Evolutionary conservation across 176 grass and related monocot genomes (phyloP).

Genomic region (Saccharum officinarum): DNA sequence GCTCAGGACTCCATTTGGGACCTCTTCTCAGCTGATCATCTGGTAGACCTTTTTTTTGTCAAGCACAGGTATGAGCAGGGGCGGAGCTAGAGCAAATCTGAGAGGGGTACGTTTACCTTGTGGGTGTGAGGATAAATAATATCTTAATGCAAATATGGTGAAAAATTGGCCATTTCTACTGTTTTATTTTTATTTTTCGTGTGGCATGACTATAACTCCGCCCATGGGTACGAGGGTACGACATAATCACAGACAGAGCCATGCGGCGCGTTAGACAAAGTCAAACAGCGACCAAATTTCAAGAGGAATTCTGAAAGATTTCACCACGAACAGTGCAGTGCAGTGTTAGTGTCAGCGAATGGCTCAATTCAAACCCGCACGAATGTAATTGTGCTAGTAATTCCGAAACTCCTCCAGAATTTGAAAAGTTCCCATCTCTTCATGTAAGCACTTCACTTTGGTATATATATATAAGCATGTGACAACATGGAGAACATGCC

Average conservation of each 20-base stretch:
- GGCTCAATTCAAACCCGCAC: background rate
- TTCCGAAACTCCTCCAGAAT: background rate
- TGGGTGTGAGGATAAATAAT: no score
- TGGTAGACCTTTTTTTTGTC: background rate
- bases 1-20: background rate
- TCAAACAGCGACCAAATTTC: background rate
- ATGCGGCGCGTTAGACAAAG: background rate
- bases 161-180: no score
- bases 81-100: no score
- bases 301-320: background rate
- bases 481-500: background rate
- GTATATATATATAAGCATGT: background rate
- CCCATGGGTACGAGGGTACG: no score
- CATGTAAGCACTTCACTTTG: background rate
- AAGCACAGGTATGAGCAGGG: background rate
- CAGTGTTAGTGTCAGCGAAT: background rate
- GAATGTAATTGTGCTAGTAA: background rate
- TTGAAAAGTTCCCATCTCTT: background rate
- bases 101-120: no score
- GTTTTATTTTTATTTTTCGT: no score
- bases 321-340: background rate
- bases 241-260: background rate
- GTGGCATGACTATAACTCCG: no score
- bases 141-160: no score
- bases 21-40: conserved; percentile 3